These are phyloP conservation scores for Botrytis pseudocinerea DNA, from an alignment of 2,329 filamentous ascomycete genomes.

Conservation along the genomic window DNA sequence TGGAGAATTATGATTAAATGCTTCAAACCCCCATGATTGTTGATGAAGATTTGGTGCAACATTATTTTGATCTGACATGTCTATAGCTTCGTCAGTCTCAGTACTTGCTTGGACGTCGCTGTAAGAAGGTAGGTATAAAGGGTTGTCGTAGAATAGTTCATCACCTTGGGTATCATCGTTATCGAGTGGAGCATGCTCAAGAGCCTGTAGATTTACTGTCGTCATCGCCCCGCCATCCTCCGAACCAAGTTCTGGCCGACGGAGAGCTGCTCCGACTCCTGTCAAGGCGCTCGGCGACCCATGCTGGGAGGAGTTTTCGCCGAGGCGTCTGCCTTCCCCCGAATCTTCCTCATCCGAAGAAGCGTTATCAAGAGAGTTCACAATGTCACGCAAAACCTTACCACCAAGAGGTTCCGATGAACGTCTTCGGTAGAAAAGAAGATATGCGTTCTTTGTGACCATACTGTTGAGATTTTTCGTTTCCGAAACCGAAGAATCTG, in stretches of 20 bases:
- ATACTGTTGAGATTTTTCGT: slow-evolving; percentile 61
- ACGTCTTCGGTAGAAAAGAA: slow-evolving; percentile 92
- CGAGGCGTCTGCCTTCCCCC: slow-evolving; percentile 89
- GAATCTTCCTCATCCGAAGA: slow-evolving; percentile 51
- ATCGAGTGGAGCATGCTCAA: slow-evolving; percentile 37
- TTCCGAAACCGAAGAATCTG: slow-evolving; percentile 73
- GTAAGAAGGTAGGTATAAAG: slow-evolving; percentile 30
- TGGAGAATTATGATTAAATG: slow-evolving; percentile 23
- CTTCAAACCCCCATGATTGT: not conserved
- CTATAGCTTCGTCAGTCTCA: slow-evolving; percentile 38
- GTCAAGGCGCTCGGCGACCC: slow-evolving; percentile 87
- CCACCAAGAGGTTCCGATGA: slow-evolving; percentile 78
- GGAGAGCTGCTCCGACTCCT: slow-evolving; percentile 76
- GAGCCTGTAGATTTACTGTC: slow-evolving; percentile 35
- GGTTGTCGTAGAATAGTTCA: slow-evolving; percentile 20
- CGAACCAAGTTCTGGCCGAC: slow-evolving; percentile 60
- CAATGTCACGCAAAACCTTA: slow-evolving; percentile 68
- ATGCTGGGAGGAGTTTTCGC: slow-evolving; percentile 78
- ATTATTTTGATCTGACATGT: slow-evolving; percentile 31
- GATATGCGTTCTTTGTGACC: slow-evolving; percentile 78
- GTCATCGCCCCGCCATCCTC: slow-evolving; percentile 37
- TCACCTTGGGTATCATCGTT: slow-evolving; percentile 32
- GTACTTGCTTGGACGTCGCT: slow-evolving; percentile 34
- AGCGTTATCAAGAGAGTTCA: slow-evolving; percentile 60
- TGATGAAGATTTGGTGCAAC: slow-evolving; percentile 20